Conservation (phyloP, 129 eudicot genomes). For the Centella asiatica region DNA sequence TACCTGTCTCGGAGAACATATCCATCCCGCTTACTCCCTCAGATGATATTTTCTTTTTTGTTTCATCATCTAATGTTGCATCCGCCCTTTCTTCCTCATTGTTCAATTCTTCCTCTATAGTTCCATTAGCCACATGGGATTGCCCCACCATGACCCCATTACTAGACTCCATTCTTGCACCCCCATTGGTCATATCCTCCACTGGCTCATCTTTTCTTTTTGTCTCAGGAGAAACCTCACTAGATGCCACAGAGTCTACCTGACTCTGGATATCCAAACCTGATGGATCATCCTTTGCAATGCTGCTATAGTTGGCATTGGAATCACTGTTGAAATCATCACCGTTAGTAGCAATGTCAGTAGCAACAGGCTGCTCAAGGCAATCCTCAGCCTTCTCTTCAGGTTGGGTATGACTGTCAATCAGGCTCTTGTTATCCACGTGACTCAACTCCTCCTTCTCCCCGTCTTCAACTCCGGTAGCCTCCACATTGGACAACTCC, state of each 20-base stretch:
- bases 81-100: not conserved
- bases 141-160: not conserved
- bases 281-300: not conserved
- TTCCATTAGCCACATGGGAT: not conserved
- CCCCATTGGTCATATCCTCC: slow-evolving; percentile 6
- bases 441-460: no score
- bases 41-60: not conserved
- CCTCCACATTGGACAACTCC: not conserved
- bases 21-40: not conserved
- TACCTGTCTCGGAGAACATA: slow-evolving; percentile 2
- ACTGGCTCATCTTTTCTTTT: slow-evolving; percentile 5
- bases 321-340: not conserved
- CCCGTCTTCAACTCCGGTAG: not conserved
- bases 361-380: no score
- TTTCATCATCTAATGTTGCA: not conserved
- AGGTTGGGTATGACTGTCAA: no score
- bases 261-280: not conserved
- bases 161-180: slow-evolving; percentile 9
- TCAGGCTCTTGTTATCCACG: no score
- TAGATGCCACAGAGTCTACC: not conserved
- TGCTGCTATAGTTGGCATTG: not conserved
- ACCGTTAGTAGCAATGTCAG: not conserved
- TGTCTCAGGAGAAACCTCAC: not conserved
- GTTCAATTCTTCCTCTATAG: not conserved
- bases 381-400: no score